Percentiles rank a stretch among this genome's conserved stretches.
phyloP scores from a whole-genome alignment of 805 yeast species.

The Limtongozyma cylindracea region DNA sequence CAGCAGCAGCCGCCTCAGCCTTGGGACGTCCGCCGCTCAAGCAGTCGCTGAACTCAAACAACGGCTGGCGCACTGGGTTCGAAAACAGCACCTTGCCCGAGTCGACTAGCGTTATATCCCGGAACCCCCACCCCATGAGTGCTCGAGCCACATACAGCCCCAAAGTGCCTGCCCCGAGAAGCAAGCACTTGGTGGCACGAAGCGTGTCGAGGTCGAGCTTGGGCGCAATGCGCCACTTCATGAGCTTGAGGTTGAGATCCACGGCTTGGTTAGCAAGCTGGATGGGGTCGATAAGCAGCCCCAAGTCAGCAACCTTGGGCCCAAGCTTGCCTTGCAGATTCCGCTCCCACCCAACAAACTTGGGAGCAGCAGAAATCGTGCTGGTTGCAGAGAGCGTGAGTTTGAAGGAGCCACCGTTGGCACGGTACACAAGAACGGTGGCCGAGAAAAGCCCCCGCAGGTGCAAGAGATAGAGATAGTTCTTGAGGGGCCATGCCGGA shows the following conservation, averaged over 20 bases:
- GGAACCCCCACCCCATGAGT: conserved; percentile 85
- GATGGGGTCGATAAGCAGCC: conserved; percentile 55
- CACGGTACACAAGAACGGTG: conserved; percentile 6
- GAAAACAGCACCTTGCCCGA: conserved; percentile 75
- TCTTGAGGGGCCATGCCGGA: conserved; percentile 32
- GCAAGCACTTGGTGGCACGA: conserved; percentile 31
- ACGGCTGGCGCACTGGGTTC: conserved; percentile 88
- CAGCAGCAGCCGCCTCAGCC: conserved; percentile 54
- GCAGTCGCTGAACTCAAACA: conserved; percentile 66
- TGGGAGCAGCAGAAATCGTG: conserved; percentile 11
- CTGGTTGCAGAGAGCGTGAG: conserved; percentile 3
- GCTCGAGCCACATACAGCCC: conserved; percentile 83
- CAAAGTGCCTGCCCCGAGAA: conserved; percentile 91
- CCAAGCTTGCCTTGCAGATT: conserved; percentile 45
- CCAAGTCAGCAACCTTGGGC: conserved; percentile 68
- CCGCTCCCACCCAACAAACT: conserved; percentile 77
- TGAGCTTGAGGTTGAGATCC: conserved; percentile 68
- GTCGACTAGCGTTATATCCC: conserved; percentile 70
- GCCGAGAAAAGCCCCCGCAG: conserved; percentile 4
- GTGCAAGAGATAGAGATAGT: conserved; percentile 24
- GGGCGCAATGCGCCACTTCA: conserved; percentile 95
- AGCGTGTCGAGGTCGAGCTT: conserved; percentile 43
- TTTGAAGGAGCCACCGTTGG: conserved; percentile 3
- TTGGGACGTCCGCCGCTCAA: conserved; percentile 50
- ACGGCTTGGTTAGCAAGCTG: conserved; percentile 80